Evolutionary conservation across 2,329 filamentous ascomycete genomes (phyloP), one percentile per base, ranked within the genome.

Genomic region (Pseudohalonectria lignicola): DNA sequence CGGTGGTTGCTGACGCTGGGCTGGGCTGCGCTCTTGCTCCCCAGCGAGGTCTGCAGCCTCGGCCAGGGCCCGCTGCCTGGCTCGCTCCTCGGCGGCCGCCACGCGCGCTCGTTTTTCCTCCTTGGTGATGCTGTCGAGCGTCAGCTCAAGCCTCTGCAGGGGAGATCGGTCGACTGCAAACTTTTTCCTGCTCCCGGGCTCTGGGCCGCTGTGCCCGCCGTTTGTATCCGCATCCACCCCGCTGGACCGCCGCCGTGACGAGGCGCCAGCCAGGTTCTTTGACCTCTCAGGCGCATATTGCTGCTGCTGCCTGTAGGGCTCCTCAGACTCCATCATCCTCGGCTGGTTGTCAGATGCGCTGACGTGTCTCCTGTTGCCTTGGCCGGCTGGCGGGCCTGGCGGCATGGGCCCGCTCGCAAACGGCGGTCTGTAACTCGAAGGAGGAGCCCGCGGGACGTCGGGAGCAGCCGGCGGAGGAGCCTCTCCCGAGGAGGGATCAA

Each of bases 91-190:
- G 5, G 86, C 86, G 50, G 90, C 83, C 54, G 87, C 75, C 4
- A 90, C 77, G 34, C 86, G 74, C 8, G 87, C 86, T 46, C 90
- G 75, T 59, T 94, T 93, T 60, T 95, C 88, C 61, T 95, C 88
- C 58, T 95, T 96, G 57, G 84, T 94, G 59, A 95, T 90, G 61
- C 84, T 87, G 58, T 82, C 83, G 52, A 96, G 72, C 51, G 86
- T 92, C 53, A 85, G 76, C 65, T 98, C 90, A 48, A 98, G 74
- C 64, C 82, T 92, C 60, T 98, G 90, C 37, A 98, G 71, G 37
- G 93, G 92, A 45, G 90, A 96, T 51, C 84, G 78, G 55, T 93
- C 82, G 41, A 81, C 72, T 52, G 90, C 84, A 61, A 84, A 78
- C 63, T 69, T 66, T 66, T 65, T 73, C 40, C 66, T 62, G 46